phyloP scores from a whole-genome alignment of 306 rosid species.

The Dryas octopetala region DNA sequence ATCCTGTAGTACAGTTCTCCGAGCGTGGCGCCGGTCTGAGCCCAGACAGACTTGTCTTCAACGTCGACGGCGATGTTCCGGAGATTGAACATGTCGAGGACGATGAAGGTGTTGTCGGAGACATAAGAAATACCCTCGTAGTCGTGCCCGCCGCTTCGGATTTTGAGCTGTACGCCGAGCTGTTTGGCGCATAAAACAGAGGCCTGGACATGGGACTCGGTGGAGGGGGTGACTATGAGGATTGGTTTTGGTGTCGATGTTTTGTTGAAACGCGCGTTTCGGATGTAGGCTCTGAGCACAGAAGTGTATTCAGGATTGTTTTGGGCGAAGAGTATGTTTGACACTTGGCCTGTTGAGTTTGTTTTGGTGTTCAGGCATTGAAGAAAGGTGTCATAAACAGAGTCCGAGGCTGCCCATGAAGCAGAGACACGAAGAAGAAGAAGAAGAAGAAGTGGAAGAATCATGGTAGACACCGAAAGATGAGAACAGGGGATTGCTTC shows the following conservation, averaged over 20 bases:
- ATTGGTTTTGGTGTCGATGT: slow-evolving; percentile 63
- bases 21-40: slow-evolving; percentile 64
- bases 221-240: slow-evolving; percentile 53
- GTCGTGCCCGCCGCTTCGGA: slow-evolving; percentile 86
- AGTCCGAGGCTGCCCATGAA: slow-evolving; percentile 36
- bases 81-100: slow-evolving; percentile 75
- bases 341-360: slow-evolving; percentile 24
- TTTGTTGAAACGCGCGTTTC: slow-evolving; percentile 74
- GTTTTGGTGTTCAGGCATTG: slow-evolving; percentile 49
- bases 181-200: slow-evolving; percentile 55
- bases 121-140: slow-evolving; percentile 68
- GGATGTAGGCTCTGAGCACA: slow-evolving; percentile 60
- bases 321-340: slow-evolving; percentile 36
- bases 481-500: neutral
- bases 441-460: slow-evolving; percentile 19
- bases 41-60: slow-evolving; percentile 44
- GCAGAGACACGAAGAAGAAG: slow-evolving; percentile 27
- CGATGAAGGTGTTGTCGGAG: slow-evolving; percentile 54
- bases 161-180: slow-evolving; percentile 50
- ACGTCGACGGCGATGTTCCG: slow-evolving; percentile 45
- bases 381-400: slow-evolving; percentile 45
- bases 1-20: slow-evolving; percentile 71
- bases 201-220: slow-evolving; percentile 52
- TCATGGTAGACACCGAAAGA: neutral
- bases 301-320: slow-evolving; percentile 52